Conservation (phyloP, 1,139 yeast genomes). For the Torulaspora pretoriensis region DNA sequence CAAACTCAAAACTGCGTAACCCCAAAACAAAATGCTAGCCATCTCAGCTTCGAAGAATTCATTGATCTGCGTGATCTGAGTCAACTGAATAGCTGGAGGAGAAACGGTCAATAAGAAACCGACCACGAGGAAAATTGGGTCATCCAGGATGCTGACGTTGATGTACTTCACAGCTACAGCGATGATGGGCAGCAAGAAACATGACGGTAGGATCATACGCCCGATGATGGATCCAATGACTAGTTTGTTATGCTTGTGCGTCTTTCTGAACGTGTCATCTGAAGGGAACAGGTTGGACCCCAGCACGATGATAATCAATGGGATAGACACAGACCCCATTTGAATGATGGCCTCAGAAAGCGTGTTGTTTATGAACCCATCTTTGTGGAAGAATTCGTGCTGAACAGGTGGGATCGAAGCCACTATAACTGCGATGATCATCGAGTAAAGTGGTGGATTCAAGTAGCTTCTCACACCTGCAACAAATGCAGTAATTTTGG, state of each 20-base stretch:
- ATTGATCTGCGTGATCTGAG: constrained; percentile 68
- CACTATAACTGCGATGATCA: constrained; percentile 76
- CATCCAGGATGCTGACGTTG: constrained; percentile 63
- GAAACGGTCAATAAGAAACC: constrained; percentile 67
- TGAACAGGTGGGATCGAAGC: constrained; percentile 77
- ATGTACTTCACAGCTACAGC: constrained; percentile 58
- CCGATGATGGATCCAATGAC: constrained; percentile 64
- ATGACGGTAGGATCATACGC: constrained; percentile 69
- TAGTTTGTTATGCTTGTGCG: constrained; percentile 56
- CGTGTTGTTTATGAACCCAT: constrained; percentile 73
- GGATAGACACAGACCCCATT: constrained; percentile 85
- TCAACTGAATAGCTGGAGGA: constrained; percentile 76
- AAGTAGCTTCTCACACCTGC: constrained; percentile 43
- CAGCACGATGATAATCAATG: constrained; percentile 66
- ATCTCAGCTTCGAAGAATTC: constrained; percentile 59
- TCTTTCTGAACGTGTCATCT: constrained; percentile 59
- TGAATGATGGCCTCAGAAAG: constrained; percentile 71
- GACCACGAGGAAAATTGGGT: constrained; percentile 70
- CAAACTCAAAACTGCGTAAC: constrained; percentile 66
- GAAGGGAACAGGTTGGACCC: constrained; percentile 75
- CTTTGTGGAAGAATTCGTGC: constrained; percentile 55
- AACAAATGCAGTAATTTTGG: constrained; percentile 1
- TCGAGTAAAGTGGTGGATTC: constrained; percentile 95
- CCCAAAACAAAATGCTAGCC: constrained; percentile 77
- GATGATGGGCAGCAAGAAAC: constrained; percentile 59